Percentiles rank a stretch among this genome's conserved stretches.
phyloP scores from a whole-genome alignment of 768 basidiomycete species.

The Glaciozyma antarctica region DNA sequence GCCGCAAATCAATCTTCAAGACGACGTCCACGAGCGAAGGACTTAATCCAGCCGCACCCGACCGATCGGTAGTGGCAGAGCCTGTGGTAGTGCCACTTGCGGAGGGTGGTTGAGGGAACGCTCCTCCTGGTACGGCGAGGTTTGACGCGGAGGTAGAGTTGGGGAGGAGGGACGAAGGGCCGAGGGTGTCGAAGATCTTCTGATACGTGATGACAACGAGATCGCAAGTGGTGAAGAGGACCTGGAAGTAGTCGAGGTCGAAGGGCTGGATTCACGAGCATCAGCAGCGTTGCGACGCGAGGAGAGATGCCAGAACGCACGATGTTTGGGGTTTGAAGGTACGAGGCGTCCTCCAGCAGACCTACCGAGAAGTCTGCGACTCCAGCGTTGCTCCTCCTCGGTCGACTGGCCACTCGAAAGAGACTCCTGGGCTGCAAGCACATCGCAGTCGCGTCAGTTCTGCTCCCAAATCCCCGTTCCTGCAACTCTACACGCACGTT shows the following conservation, averaged over 20 bases:
- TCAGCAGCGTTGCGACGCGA: not conserved
- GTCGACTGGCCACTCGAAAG: not conserved
- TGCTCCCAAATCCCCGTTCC: not conserved
- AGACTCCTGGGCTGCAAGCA: not conserved
- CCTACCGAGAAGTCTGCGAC: conserved; percentile 11
- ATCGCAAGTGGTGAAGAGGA: conserved; percentile 75
- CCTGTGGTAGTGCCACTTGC: not conserved
- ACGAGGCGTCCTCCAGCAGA: conserved; percentile 24
- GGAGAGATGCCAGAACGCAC: conserved; percentile 4
- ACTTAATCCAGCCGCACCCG: conserved; percentile 23
- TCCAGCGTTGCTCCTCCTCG: not conserved
- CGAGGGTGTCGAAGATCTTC: conserved; percentile 72
- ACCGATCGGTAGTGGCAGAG: not conserved
- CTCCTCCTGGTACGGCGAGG: no score
- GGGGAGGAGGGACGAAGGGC: conserved; percentile 34
- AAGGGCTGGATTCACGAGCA: conserved; percentile 55
- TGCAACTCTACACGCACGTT: not conserved
- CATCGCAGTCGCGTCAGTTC: not conserved
- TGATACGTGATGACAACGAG: conserved; percentile 82
- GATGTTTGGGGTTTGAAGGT: conserved; percentile 29
- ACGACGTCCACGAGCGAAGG: conserved; percentile 53
- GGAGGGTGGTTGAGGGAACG: conserved; percentile 14
- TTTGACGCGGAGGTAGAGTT: not conserved
- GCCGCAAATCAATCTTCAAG: conserved; percentile 67
- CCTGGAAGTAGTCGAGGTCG: conserved; percentile 77